Percentiles rank a stretch among this genome's conserved stretches.
Evolutionary conservation across 2,329 filamentous ascomycete genomes (phyloP).

Genomic region (Exophiala xenobiotica): DNA sequence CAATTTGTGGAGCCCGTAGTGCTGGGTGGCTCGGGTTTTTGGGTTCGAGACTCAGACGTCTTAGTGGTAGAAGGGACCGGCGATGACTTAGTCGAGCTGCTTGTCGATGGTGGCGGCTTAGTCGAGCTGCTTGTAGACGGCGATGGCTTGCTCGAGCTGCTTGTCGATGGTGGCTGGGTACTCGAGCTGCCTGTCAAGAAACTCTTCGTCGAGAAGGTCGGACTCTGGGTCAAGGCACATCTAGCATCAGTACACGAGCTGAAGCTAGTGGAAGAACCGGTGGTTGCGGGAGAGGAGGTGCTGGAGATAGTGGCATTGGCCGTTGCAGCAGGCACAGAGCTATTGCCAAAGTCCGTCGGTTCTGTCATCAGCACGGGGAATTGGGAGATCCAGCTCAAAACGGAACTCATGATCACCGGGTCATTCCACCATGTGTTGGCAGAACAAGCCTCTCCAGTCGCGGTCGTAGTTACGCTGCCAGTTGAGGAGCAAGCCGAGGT

Average conservation of each 20-base stretch:
- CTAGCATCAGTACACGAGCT: background rate
- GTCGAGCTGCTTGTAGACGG: too few relatives aligned
- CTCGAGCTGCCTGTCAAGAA: too few relatives aligned
- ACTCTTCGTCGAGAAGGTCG: background rate
- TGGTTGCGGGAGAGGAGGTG: background rate
- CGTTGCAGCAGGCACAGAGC: background rate
- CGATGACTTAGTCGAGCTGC: too few relatives aligned
- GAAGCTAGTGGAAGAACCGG: background rate
- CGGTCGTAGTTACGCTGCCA: background rate
- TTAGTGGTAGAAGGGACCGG: too few relatives aligned
- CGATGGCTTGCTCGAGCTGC: too few relatives aligned
- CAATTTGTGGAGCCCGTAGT: too few relatives aligned
- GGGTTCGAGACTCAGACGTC: too few relatives aligned
- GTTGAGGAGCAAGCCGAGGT: slow-evolving; percentile 5
- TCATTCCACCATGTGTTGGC: slow-evolving; percentile 9
- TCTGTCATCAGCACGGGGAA: slow-evolving; percentile 4
- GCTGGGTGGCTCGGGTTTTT: too few relatives aligned
- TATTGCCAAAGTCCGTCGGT: background rate
- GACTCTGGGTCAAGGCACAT: background rate
- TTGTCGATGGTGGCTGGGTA: too few relatives aligned
- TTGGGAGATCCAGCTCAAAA: slow-evolving; percentile 7
- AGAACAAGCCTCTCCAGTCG: slow-evolving; percentile 4
- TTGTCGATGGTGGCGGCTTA: too few relatives aligned
- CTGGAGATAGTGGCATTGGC: background rate
- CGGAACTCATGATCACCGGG: slow-evolving; percentile 1